These are phyloP conservation scores for Coniochaeta ligniaria DNA, from an alignment of 2,329 filamentous ascomycete species.

Conservation along the genomic window DNA sequence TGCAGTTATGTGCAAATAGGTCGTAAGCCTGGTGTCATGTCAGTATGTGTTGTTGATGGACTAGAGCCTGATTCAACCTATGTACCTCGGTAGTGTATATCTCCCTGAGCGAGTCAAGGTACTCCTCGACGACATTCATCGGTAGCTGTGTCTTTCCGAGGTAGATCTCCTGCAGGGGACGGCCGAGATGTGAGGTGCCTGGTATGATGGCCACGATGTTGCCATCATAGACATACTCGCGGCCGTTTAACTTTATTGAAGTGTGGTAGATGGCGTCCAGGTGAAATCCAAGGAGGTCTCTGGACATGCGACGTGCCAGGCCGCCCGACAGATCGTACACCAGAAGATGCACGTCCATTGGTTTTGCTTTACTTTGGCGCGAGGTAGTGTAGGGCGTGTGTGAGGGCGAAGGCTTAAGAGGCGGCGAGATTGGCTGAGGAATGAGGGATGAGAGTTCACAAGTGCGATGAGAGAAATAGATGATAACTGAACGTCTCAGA, in stretches of 20 bases:
- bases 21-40: constrained; percentile 59
- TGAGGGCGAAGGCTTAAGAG: not conserved
- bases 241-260: constrained; percentile 73
- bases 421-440: not conserved
- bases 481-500: no score
- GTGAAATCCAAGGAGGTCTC: constrained; percentile 44
- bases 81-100: constrained; percentile 74
- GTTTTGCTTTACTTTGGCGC: not conserved
- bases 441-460: not conserved
- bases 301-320: constrained; percentile 46
- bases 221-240: constrained; percentile 86
- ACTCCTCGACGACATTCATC: constrained; percentile 76
- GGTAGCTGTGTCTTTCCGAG: constrained; percentile 75
- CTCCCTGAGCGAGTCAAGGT: constrained; percentile 72
- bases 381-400: not conserved
- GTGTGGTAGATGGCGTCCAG: constrained; percentile 97
- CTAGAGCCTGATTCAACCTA: not conserved
- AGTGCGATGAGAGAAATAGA: not conserved
- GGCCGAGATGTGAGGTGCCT: constrained; percentile 79
- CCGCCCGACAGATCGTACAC: constrained; percentile 71
- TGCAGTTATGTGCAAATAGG: constrained; percentile 87
- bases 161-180: constrained; percentile 66
- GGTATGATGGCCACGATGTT: constrained; percentile 77
- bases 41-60: not conserved
- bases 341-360: constrained; percentile 70